Percentiles rank a stretch among this genome's conserved stretches.
Conservation (phyloP, 2,329 filamentous ascomycete species). For the Penicillium aurantiogriseum region DNA sequence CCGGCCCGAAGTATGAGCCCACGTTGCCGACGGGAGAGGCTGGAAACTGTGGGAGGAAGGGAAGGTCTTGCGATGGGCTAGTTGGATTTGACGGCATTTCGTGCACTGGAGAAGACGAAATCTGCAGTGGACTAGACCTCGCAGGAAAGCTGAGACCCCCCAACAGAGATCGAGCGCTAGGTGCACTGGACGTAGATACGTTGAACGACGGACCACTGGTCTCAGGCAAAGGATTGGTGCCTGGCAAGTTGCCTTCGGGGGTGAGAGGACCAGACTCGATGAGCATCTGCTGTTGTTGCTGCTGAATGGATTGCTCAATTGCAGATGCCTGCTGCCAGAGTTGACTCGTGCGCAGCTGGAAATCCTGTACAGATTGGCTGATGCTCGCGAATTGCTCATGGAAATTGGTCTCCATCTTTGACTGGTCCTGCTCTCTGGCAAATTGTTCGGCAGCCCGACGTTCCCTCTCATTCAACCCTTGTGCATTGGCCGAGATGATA, state of each 20-base stretch:
- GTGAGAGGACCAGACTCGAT: constrained; percentile 49
- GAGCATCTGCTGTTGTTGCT: constrained; percentile 47
- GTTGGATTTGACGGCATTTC: constrained; percentile 34
- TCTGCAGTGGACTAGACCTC: constrained; percentile 38
- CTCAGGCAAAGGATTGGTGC: constrained; percentile 46
- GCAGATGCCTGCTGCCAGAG: constrained; percentile 45
- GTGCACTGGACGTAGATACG: constrained; percentile 29
- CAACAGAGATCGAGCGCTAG: constrained; percentile 34
- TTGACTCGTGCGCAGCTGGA: constrained; percentile 43
- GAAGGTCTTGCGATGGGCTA: constrained; percentile 33
- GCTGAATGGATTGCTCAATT: constrained; percentile 46
- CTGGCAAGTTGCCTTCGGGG: constrained; percentile 61
- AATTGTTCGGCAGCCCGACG: constrained; percentile 49
- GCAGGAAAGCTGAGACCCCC: constrained; percentile 38
- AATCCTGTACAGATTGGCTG: constrained; percentile 44
- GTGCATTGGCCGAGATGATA: constrained; percentile 57
- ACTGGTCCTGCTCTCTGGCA: constrained; percentile 47
- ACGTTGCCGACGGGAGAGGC: constrained; percentile 35
- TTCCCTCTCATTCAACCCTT: constrained; percentile 56
- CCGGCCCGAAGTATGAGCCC: constrained; percentile 34
- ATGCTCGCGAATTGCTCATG: constrained; percentile 46
- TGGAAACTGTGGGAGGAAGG: constrained; percentile 33
- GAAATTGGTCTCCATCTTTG: constrained; percentile 44
- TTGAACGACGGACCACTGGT: constrained; percentile 21
- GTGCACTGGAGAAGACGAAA: constrained; percentile 34